Conservation (phyloP, 1,284 basidiomycete genomes). For the Trametes pubescens region DNA sequence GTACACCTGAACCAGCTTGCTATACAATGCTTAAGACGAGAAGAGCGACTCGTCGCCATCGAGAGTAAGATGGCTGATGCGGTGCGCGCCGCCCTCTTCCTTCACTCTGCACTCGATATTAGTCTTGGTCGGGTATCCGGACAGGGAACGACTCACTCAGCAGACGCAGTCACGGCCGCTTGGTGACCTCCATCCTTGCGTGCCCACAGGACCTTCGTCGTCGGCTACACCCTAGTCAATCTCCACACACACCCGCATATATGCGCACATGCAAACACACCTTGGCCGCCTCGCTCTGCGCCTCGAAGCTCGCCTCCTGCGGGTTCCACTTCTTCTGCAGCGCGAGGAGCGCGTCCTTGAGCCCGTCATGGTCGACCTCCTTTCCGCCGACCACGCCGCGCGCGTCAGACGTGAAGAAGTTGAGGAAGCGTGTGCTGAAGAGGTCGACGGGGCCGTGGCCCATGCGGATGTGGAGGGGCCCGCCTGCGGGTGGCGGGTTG, state of each 20-base stretch:
- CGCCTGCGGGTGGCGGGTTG: conserved; percentile 27
- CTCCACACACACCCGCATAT: not conserved
- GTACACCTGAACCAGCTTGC: not conserved
- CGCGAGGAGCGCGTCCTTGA: conserved; percentile 39
- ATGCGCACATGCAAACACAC: conserved; percentile 4
- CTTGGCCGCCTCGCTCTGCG: conserved; percentile 21
- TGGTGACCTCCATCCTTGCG: conserved; percentile 24
- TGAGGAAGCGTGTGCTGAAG: conserved; percentile 43
- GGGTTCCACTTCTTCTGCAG: conserved; percentile 41
- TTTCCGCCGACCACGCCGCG: conserved; percentile 37
- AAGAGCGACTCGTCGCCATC: conserved; percentile 40
- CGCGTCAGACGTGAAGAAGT: conserved; percentile 39
- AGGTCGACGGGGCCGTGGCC: conserved; percentile 44
- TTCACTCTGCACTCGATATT: conserved; percentile 22
- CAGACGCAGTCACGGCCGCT: conserved; percentile 33
- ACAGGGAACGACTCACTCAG: conserved; percentile 28
- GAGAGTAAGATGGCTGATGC: conserved; percentile 36
- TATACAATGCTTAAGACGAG: conserved; percentile 4
- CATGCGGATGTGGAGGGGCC: conserved; percentile 32
- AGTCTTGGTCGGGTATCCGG: not conserved
- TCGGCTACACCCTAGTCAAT: conserved; percentile 16
- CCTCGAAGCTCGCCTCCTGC: conserved; percentile 32
- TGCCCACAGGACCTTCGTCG: conserved; percentile 34
- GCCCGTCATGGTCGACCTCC: conserved; percentile 38
- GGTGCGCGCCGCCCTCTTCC: conserved; percentile 35